Evolutionary conservation across 768 basidiomycete genomes (phyloP).

Genomic region (Boletus eberwhitei): DNA sequence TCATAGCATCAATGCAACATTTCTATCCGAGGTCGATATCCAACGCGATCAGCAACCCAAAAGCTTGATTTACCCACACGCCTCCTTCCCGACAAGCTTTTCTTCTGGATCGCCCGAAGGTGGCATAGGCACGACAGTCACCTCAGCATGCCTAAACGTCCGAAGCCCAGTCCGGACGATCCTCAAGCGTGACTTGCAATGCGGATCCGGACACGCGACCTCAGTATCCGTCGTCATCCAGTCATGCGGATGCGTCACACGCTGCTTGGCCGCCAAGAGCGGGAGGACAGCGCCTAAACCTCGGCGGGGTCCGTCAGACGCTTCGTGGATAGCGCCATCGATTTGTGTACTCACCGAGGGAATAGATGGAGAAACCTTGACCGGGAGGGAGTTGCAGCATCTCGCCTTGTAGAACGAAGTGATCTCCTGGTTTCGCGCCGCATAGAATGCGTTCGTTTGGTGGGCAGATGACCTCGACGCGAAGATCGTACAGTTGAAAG

Average conservation of each 20-base stretch:
- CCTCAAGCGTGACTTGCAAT: slow-evolving; percentile 54
- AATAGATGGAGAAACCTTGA: slow-evolving; percentile 70
- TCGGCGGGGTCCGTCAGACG: neutral
- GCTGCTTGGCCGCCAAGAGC: slow-evolving; percentile 66
- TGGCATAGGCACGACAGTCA: slow-evolving; percentile 44
- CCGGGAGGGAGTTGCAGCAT: slow-evolving; percentile 57
- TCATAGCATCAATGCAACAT: too few relatives aligned
- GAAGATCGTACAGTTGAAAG: slow-evolving; percentile 63
- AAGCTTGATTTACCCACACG: neutral
- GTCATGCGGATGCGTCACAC: slow-evolving; percentile 50
- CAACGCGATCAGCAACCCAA: too few relatives aligned
- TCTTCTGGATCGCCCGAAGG: neutral
- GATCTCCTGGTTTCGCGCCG: slow-evolving; percentile 61
- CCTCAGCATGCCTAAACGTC: slow-evolving; percentile 52
- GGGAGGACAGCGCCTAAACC: slow-evolving; percentile 57
- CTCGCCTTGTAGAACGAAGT: slow-evolving; percentile 62
- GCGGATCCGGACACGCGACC: slow-evolving; percentile 65
- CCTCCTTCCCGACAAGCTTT: neutral
- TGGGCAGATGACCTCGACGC: slow-evolving; percentile 60
- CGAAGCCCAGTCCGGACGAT: slow-evolving; percentile 50
- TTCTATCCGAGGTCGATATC: neutral
- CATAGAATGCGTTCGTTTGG: slow-evolving; percentile 55
- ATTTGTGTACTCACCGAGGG: slow-evolving; percentile 40
- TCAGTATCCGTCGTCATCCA: slow-evolving; percentile 70
- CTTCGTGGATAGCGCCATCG: neutral